These are phyloP conservation scores for Aspergillus hiratsukae DNA, from an alignment of 2,329 filamentous ascomycete genomes.

Conservation along the genomic window DNA sequence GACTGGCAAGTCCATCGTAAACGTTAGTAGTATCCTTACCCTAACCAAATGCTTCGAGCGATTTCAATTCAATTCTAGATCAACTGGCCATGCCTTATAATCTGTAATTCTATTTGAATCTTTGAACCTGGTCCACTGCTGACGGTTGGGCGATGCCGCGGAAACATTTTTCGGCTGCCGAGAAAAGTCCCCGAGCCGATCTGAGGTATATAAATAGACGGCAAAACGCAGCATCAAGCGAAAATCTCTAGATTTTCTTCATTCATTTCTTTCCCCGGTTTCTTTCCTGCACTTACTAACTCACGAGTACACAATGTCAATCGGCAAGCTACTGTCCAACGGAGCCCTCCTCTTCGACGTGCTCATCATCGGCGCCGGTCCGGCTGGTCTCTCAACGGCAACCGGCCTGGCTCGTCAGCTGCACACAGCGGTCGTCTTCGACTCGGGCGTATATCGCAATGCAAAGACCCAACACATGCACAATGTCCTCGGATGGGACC, in stretches of 20 bases:
- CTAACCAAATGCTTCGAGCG: background rate
- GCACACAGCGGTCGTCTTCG: conserved; percentile 42
- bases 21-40: no score
- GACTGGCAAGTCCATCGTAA: background rate
- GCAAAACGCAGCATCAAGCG: background rate
- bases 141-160: background rate
- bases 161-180: background rate
- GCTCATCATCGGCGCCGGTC: conserved; percentile 40
- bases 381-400: conserved; percentile 38
- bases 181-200: background rate
- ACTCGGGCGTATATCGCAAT: conserved; percentile 44
- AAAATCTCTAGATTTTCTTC: background rate
- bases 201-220: background rate
- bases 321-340: background rate
- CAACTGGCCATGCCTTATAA: background rate
- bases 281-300: background rate
- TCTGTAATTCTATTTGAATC: background rate
- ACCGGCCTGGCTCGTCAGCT: conserved; percentile 37
- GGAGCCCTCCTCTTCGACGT: background rate
- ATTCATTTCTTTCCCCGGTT: background rate
- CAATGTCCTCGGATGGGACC: conserved; percentile 38
- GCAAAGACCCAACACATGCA: conserved; percentile 44
- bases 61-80: background rate
- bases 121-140: no score
- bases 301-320: background rate